Percentiles rank a stretch among this genome's conserved stretches.
Evolutionary conservation across 2,329 filamentous ascomycete species (phyloP).

Genomic region (Pseudogymnoascus verrucosus): DNA sequence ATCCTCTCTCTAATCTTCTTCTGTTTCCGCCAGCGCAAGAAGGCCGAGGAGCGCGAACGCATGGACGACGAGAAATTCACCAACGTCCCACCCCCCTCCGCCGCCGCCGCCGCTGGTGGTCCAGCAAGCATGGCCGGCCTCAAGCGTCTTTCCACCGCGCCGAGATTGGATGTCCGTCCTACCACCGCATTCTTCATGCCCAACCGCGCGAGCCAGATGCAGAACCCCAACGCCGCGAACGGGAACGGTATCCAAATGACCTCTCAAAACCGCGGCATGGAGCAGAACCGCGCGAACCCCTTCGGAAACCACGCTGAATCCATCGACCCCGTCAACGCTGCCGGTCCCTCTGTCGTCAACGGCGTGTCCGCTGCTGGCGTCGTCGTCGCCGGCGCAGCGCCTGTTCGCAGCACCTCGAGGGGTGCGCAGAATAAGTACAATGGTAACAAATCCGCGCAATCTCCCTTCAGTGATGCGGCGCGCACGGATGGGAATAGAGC

Average conservation of each 20-base stretch:
- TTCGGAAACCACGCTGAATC: constrained; percentile 57
- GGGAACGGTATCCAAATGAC: constrained; percentile 39
- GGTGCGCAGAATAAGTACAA: neutral
- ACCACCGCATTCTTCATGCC: constrained; percentile 73
- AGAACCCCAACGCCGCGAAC: constrained; percentile 19
- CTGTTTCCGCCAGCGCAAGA: constrained; percentile 61
- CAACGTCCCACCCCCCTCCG: constrained; percentile 33
- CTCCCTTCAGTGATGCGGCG: constrained; percentile 6
- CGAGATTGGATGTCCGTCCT: constrained; percentile 76
- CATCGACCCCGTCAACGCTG: constrained; percentile 34
- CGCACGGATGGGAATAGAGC: constrained; percentile 14
- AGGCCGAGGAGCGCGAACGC: constrained; percentile 47
- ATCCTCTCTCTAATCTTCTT: constrained; percentile 64
- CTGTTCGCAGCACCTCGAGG: constrained; percentile 2
- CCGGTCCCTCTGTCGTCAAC: constrained; percentile 34
- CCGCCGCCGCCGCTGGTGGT: constrained; percentile 17
- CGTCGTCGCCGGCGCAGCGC: constrained; percentile 33
- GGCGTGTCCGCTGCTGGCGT: constrained; percentile 31
- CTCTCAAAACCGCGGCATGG: constrained; percentile 31
- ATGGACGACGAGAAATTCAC: constrained; percentile 58
- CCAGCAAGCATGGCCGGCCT: constrained; percentile 12
- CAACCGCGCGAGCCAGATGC: constrained; percentile 41
- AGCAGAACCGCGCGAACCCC: constrained; percentile 53
- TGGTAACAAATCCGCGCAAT: neutral
- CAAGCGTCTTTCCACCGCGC: constrained; percentile 45